Base-by-base conservation (phyloP, 2,329 filamentous ascomycete genomes). In the Biscogniauxia mediterranea region DNA sequence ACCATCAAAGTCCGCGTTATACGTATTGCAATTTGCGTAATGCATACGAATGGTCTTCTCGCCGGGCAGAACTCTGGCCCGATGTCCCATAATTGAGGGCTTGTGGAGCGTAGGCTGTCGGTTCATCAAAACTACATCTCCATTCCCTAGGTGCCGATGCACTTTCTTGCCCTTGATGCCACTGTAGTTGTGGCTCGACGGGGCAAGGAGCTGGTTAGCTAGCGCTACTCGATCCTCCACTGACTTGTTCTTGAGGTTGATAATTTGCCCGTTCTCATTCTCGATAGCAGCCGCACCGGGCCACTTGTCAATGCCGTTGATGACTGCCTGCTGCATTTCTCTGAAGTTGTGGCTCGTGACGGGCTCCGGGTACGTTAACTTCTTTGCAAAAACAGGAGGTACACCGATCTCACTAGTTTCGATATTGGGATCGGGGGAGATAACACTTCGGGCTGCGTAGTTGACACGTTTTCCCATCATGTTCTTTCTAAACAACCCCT, bases 401-500 rank as follows among this genome's bases (percentile, higher is more conserved):
- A 99, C 94, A 75, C 95, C 95, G 67, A 99, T 98, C 78, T 99
- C 95, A 75, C 97, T 98, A 19, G 95, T 98, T 76, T 99, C 95
- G 71, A 99, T 97, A 73, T 98, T 99, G 2, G 95, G 95, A 73
- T 99, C 95, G 0, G 95, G 95, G 9, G 94, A 98, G 69, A 99
- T 99, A 75, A 99, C 95, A 83, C 91, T 96, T 75, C 95, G 90
- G 46, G 95, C 95, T 55, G 95, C 95, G 75, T 95, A 98, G 76
- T 99, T 98, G 79, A 99, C 95, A 81, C 95, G 93, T 82, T 99
- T 99, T 63, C 95, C 95, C 95, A 99, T 99, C 95, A 99, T 98
- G 78, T 99, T 97, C 81, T 97, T 98, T 70, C 95, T 85, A 82
- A 99, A 99, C 28, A 99, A 83, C 66, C 95, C 95, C 73, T 99